Percentiles rank a stretch among this genome's conserved stretches.
Evolutionary conservation across 257 asterid species (phyloP).

Genomic region (Anisodus tanguticus): DNA sequence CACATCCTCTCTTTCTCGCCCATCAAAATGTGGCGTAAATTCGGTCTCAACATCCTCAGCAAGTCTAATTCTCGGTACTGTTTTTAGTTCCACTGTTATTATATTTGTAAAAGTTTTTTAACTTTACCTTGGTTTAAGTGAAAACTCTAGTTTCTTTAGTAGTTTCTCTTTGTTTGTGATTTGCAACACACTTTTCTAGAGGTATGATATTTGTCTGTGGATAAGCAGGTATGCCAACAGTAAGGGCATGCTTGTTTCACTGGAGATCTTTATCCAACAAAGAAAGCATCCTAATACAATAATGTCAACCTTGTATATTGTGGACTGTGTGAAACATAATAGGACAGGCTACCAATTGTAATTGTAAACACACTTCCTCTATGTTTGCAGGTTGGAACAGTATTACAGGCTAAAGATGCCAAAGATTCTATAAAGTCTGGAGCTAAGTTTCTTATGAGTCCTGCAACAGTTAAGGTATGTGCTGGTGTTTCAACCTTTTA

Average conservation of each 20-base stretch:
- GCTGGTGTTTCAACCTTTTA: neutral
- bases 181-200: neutral
- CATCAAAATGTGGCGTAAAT: neutral
- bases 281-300: neutral
- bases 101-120: neutral
- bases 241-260: neutral
- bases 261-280: neutral
- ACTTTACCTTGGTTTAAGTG: neutral
- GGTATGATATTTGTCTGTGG: neutral
- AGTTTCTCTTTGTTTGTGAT: neutral
- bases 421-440: constrained; percentile 59
- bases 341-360: neutral
- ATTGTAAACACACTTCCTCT: neutral
- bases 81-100: neutral
- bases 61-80: neutral
- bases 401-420: constrained; percentile 58
- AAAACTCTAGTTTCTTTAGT: neutral
- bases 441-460: constrained; percentile 88
- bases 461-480: constrained; percentile 74
- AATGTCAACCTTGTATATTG: constrained; percentile 8
- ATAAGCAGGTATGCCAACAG: constrained; percentile 1
- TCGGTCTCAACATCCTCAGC: neutral
- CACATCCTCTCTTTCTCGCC: neutral
- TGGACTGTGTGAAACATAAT: neutral
- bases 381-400: constrained; percentile 73